Percentiles rank a stretch among this genome's conserved stretches.
Conservation (phyloP, 2,329 filamentous ascomycete species). For the Clarireedia homoeocarpa region DNA sequence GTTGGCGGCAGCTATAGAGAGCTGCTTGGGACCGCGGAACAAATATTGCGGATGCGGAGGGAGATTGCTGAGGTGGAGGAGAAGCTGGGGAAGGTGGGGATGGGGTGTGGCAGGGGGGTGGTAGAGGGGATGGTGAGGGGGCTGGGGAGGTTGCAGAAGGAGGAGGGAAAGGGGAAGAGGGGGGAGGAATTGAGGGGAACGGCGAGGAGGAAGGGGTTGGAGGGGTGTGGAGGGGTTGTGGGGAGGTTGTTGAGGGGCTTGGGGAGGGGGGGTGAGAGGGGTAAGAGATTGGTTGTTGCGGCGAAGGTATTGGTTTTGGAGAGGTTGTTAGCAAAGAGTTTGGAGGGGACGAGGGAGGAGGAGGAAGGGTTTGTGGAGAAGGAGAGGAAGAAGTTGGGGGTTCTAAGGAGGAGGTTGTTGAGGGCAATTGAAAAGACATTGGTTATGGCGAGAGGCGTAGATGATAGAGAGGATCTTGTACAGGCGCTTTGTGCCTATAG, state of each 20-base stretch:
- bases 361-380: constrained; percentile 42
- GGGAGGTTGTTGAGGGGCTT: constrained; percentile 39
- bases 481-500: constrained; percentile 77
- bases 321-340: constrained; percentile 65
- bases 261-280: constrained; percentile 21
- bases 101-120: constrained; percentile 64
- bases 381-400: constrained; percentile 55
- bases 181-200: constrained; percentile 22
- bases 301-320: constrained; percentile 71
- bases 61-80: constrained; percentile 70
- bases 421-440: constrained; percentile 63
- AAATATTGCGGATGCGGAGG: constrained; percentile 81
- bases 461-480: constrained; percentile 47
- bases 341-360: constrained; percentile 44
- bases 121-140: constrained; percentile 59
- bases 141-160: constrained; percentile 39
- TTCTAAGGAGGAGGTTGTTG: constrained; percentile 55
- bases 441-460: constrained; percentile 44
- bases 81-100: constrained; percentile 64
- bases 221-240: constrained; percentile 43
- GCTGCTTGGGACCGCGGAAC: constrained; percentile 83
- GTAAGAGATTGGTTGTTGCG: constrained; percentile 44
- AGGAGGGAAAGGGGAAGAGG: constrained; percentile 22
- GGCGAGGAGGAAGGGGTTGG: constrained; percentile 43
- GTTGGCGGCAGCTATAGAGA: constrained; percentile 72